Base-by-base conservation (phyloP, 106 monocot genomes). In the Posidonia australis region DNA sequence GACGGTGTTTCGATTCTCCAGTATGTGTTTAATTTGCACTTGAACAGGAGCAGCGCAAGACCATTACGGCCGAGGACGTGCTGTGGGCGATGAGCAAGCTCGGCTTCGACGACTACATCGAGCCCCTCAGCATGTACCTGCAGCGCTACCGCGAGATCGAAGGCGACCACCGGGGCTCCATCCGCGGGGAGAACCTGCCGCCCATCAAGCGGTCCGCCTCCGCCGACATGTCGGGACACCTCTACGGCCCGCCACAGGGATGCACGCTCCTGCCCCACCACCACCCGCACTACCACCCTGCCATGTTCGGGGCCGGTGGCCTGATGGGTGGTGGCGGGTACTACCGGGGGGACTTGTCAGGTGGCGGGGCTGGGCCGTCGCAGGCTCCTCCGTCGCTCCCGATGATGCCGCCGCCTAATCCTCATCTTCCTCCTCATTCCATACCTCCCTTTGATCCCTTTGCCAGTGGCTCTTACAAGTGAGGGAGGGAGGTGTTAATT, bases 21-120 rank as follows among this genome's bases (percentile, higher is more conserved):
- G n/a, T n/a, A n/a, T n/a, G n/a, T n/a, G n/a, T n/a, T n/a, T n/a
- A n/a, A n/a, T n/a, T n/a, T n/a, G n/a, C n/a, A n/a, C n/a, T n/a
- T n/a, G n/a, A n/a, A n/a, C 41, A 61, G 32, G 81, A 81, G 73
- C 81, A 81, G 13, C 68, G 81, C 44, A 81, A 77, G 77, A 81
- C 77, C 19, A 73, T 81, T 64, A 77, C 77, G 4, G 77, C 81
- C 13, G 81, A 81, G 58, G 81, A 81, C 65, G 53, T 81, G 12
- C 69, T 81, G 26, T 81, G 77, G 73, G 72, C 77, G 10, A 81
- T 81, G 81, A 67, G 61, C 51, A 73, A 73, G 65, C 77, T 81
- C 0, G 81, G 81, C 2, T 81, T 81, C 64, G 73, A 81, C 44
- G 73, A 81, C 64, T 81, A 81, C 65, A 69, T 81, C 51, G 69